A percentile compares a stretch with the other conserved stretches of the same genome.
Conservation (phyloP, 2,329 filamentous ascomycete species). For the Colletotrichum sp. region DNA sequence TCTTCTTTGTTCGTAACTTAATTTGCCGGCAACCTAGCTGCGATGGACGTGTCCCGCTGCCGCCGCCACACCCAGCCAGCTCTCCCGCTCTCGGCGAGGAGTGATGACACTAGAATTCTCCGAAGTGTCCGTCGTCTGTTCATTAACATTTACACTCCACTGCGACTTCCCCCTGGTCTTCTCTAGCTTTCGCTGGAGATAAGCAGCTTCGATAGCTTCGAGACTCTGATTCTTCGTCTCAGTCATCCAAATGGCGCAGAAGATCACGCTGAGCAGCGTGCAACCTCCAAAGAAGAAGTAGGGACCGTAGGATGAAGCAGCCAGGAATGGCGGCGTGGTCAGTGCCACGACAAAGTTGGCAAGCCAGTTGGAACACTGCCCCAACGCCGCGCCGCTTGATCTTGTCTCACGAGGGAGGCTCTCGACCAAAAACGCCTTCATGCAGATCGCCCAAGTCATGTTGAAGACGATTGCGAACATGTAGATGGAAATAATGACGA, state of each 20-base stretch:
- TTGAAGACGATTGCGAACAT: constrained; percentile 50
- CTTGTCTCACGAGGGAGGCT: constrained; percentile 60
- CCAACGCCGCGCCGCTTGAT: constrained; percentile 57
- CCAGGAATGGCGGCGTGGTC: constrained; percentile 44
- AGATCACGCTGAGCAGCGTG: constrained; percentile 37
- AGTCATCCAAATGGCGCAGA: constrained; percentile 42
- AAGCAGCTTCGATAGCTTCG: constrained; percentile 36
- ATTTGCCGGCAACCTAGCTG: not conserved
- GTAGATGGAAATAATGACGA: constrained; percentile 56
- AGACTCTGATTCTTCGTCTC: constrained; percentile 47
- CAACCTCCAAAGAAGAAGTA: constrained; percentile 51
- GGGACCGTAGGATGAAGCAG: constrained; percentile 41
- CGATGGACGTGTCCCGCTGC: not conserved
- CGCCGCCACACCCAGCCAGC: not conserved
- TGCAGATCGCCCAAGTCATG: constrained; percentile 56
- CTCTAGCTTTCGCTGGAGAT: not conserved
- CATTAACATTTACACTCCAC: not conserved
- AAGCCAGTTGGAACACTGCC: constrained; percentile 57
- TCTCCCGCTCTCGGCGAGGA: not conserved
- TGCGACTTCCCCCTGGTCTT: not conserved
- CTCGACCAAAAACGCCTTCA: constrained; percentile 57
- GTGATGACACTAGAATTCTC: not conserved
- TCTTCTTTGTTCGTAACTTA: not conserved
- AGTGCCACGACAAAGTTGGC: constrained; percentile 51
- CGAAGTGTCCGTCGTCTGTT: not conserved